Evolutionary conservation across 2,329 filamentous ascomycete genomes (phyloP).

Genomic region (Xylariaceae sp.): DNA sequence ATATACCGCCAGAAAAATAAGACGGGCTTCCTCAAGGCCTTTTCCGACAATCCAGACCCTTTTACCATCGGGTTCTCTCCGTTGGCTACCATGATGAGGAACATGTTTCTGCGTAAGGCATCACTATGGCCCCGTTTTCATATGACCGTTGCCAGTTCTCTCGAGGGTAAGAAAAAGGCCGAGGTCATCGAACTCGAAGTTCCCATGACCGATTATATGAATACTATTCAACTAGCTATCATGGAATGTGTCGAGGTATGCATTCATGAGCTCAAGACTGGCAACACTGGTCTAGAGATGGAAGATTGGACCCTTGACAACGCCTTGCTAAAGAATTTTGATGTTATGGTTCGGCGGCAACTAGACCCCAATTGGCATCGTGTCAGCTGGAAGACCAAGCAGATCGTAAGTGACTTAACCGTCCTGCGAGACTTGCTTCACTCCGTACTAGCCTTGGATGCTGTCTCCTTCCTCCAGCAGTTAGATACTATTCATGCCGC

Average conservation of each 20-base stretch:
- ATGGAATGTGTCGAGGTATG: conserved; percentile 95
- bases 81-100: conserved; percentile 83
- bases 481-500: conserved; percentile 90
- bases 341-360: conserved; percentile 79
- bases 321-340: conserved; percentile 87
- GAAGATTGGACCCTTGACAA: conserved; percentile 96
- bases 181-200: conserved; percentile 97
- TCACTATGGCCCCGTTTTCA: conserved; percentile 94
- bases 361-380: conserved; percentile 96
- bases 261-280: conserved; percentile 88
- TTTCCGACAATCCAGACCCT: conserved; percentile 87
- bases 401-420: conserved; percentile 85
- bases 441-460: conserved; percentile 76
- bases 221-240: conserved; percentile 85
- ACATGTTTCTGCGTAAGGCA: conserved; percentile 81
- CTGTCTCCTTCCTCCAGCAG: conserved; percentile 86
- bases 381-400: conserved; percentile 88
- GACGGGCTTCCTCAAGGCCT: conserved; percentile 87
- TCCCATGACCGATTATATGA: conserved; percentile 92
- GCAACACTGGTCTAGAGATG: conserved; percentile 85
- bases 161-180: conserved; percentile 87
- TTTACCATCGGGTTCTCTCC: conserved; percentile 86
- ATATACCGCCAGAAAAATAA: conserved; percentile 96
- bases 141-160: conserved; percentile 76
- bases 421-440: conserved; percentile 79